phyloP scores from a whole-genome alignment of 495 filamentous ascomycete species.

The Rusavskia elegans region DNA sequence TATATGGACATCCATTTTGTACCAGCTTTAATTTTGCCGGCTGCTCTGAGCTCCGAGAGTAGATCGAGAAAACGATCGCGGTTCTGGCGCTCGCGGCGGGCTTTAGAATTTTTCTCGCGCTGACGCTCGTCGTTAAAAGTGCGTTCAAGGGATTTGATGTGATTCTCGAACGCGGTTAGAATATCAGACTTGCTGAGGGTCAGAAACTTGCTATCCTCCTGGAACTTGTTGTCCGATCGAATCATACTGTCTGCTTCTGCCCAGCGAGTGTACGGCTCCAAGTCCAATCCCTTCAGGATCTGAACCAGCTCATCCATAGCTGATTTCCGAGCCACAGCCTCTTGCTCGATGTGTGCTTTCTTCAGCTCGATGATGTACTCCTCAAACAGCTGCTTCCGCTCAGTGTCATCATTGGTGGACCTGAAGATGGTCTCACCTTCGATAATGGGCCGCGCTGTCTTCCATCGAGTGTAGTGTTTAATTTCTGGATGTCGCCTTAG shows the following conservation, averaged over 20 bases:
- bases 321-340: slow-evolving; percentile 54
- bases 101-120: slow-evolving; percentile 63
- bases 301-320: slow-evolving; percentile 73
- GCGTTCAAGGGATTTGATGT: slow-evolving; percentile 82
- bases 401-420: slow-evolving; percentile 72
- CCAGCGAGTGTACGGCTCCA: slow-evolving; percentile 94
- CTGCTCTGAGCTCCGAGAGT: slow-evolving; percentile 53
- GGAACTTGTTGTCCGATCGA: slow-evolving; percentile 61
- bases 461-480: slow-evolving; percentile 95
- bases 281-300: slow-evolving; percentile 66
- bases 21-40: slow-evolving; percentile 77
- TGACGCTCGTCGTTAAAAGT: slow-evolving; percentile 80
- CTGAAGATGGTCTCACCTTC: slow-evolving; percentile 92
- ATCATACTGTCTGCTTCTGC: slow-evolving; percentile 74
- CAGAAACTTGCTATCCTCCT: slow-evolving; percentile 77
- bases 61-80: slow-evolving; percentile 65
- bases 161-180: slow-evolving; percentile 83
- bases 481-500: slow-evolving; percentile 93
- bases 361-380: slow-evolving; percentile 81
- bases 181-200: slow-evolving; percentile 77
- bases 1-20: slow-evolving; percentile 79
- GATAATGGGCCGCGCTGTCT: slow-evolving; percentile 85
- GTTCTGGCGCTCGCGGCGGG: slow-evolving; percentile 67
- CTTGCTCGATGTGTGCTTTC: slow-evolving; percentile 57
- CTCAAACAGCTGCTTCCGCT: slow-evolving; percentile 84